Percentiles rank a stretch among this genome's conserved stretches.
These are phyloP conservation scores for Syzygium aromaticum DNA, from an alignment of 345 rosid genomes.

Conservation along the genomic window DNA sequence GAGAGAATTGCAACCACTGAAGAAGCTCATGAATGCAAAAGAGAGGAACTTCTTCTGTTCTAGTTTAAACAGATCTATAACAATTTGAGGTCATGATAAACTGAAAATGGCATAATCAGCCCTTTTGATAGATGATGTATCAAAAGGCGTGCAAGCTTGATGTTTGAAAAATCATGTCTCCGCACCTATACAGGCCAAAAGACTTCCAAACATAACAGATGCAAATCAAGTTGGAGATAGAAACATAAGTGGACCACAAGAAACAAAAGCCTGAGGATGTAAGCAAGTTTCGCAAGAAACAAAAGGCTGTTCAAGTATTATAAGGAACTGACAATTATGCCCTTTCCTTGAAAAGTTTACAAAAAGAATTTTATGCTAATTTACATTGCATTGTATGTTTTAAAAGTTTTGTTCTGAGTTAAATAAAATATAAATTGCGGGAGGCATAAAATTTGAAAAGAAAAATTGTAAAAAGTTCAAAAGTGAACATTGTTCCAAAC, in stretches of 20 bases:
- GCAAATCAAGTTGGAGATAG: neutral
- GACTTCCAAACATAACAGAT: neutral
- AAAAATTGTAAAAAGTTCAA: too few species aligned
- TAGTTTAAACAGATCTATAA: neutral
- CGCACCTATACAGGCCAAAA: neutral
- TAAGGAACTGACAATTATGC: neutral
- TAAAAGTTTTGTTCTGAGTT: too few species aligned
- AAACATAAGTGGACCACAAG: neutral
- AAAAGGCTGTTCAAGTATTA: neutral
- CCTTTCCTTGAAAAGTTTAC: neutral
- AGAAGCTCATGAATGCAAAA: neutral
- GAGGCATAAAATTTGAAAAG: too few species aligned
- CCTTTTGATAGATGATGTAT: neutral
- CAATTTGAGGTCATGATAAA: neutral
- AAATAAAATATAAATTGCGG: too few species aligned
- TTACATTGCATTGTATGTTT: too few species aligned
- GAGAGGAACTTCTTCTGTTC: neutral
- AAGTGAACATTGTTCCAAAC: too few species aligned
- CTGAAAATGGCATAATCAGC: too few species aligned
- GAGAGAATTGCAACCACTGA: neutral
- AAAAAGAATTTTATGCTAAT: neutral
- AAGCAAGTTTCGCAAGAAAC: neutral
- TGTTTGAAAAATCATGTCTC: neutral
- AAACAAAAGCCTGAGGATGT: neutral
- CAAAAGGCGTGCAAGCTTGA: neutral